Evolutionary conservation across 139 green algal genomes (phyloP).

Genomic region (Chlamydomonas sp.): DNA sequence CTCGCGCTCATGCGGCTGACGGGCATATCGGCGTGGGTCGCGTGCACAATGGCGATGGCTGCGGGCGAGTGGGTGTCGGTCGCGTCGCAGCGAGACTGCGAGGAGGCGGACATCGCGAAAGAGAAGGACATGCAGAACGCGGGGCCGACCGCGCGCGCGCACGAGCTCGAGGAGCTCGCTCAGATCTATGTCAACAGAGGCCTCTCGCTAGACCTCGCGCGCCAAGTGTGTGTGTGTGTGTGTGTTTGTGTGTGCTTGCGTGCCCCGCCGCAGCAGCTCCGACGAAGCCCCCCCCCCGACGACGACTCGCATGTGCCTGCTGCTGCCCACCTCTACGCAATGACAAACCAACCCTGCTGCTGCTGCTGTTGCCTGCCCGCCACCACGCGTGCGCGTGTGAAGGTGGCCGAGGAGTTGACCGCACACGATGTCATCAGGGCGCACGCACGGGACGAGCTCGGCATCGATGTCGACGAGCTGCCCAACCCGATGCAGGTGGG

Average conservation of each 20-base stretch:
- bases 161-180: slow-evolving; percentile 68
- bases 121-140: slow-evolving; percentile 58
- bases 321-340: too few relatives aligned
- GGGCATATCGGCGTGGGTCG: slow-evolving; percentile 10
- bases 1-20: slow-evolving; percentile 7
- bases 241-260: too few relatives aligned
- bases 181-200: slow-evolving; percentile 66
- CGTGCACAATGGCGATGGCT: slow-evolving; percentile 11
- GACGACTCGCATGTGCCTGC: too few relatives aligned
- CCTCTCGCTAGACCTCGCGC: slow-evolving; percentile 51
- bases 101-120: slow-evolving; percentile 74
- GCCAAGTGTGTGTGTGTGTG: slow-evolving; percentile 18
- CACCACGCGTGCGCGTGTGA: too few relatives aligned
- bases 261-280: too few relatives aligned
- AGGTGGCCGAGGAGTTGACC: slow-evolving; percentile 41
- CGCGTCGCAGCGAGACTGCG: slow-evolving; percentile 39
- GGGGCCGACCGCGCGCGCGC: slow-evolving; percentile 40
- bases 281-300: too few relatives aligned
- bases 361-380: too few relatives aligned
- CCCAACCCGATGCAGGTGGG: slow-evolving; percentile 59
- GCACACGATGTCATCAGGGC: slow-evolving; percentile 67
- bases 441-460: slow-evolving; percentile 80
- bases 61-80: slow-evolving; percentile 37
- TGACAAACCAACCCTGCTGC: too few relatives aligned
- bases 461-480: slow-evolving; percentile 82